A percentile compares a stretch with the other conserved stretches of the same genome.
These are phyloP conservation scores for Lomentospora prolificans DNA, from an alignment of 2,329 filamentous ascomycete genomes.

Conservation along the genomic window DNA sequence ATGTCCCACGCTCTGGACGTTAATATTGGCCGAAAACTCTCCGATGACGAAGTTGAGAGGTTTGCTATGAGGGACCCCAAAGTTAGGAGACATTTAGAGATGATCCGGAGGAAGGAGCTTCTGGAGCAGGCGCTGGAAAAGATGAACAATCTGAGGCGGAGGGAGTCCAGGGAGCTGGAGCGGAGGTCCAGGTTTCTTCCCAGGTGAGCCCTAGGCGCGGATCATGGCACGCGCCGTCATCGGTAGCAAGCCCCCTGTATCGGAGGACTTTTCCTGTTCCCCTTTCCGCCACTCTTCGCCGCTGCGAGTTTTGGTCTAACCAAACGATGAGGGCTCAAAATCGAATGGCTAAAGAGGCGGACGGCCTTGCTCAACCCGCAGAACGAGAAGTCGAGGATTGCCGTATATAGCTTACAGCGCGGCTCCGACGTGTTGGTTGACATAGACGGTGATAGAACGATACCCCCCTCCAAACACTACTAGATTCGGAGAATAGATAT, in stretches of 20 bases:
- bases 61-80: slow-evolving; percentile 93
- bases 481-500: slow-evolving; percentile 5
- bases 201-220: slow-evolving; percentile 3
- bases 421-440: neutral
- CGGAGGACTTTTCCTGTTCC: too few relatives aligned
- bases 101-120: slow-evolving; percentile 84
- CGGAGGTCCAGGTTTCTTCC: slow-evolving; percentile 10
- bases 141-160: slow-evolving; percentile 80
- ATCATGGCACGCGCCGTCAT: neutral
- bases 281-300: too few relatives aligned
- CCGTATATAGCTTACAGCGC: neutral
- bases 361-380: too few relatives aligned
- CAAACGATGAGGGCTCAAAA: too few relatives aligned
- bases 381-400: too few relatives aligned
- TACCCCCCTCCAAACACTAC: slow-evolving; percentile 5
- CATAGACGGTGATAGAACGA: slow-evolving; percentile 6
- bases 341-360: too few relatives aligned
- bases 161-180: slow-evolving; percentile 42
- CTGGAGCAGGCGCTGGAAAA: slow-evolving; percentile 89
- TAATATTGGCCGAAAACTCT: slow-evolving; percentile 71
- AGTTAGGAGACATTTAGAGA: slow-evolving; percentile 78
- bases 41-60: slow-evolving; percentile 69
- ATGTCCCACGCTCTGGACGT: slow-evolving; percentile 89
- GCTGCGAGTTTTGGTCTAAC: too few relatives aligned
- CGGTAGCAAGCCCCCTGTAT: neutral